phyloP scores from a whole-genome alignment of 73 alveolate genomes.

The Paramecium pentaurelia region DNA sequence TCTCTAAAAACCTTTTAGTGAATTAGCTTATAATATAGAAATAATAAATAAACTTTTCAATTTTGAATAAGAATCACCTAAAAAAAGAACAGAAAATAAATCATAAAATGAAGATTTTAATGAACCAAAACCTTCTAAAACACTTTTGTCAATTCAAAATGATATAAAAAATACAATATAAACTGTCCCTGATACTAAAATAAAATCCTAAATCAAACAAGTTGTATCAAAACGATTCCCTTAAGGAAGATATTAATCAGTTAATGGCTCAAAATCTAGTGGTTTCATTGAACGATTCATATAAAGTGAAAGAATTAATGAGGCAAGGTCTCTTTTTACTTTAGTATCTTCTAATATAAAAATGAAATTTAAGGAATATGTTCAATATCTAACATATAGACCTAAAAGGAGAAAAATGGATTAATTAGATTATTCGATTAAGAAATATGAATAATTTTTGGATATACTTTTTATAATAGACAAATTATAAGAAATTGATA shows the following conservation, averaged over 20 bases:
- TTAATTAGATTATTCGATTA: not conserved
- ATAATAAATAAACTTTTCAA: not conserved
- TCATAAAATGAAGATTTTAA: too few relatives aligned
- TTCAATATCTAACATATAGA: not conserved
- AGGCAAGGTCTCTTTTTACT: not conserved
- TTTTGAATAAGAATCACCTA: not conserved
- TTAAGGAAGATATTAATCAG: not conserved
- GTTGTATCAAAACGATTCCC: not conserved
- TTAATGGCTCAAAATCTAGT: not conserved
- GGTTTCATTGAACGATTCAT: not conserved
- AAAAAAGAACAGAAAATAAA: not conserved
- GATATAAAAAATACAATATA: not conserved
- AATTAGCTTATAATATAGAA: not conserved
- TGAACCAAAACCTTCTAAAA: not conserved
- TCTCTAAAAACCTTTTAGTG: not conserved
- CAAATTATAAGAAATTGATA: slow-evolving; percentile 58
- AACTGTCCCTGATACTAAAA: not conserved
- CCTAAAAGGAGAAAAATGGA: not conserved
- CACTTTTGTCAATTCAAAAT: not conserved
- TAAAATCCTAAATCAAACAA: not conserved
- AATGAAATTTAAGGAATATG: not conserved
- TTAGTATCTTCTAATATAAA: not conserved
- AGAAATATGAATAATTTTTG: not conserved
- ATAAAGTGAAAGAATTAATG: not conserved
- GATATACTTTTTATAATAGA: slow-evolving; percentile 42